A percentile compares a stretch with the other conserved stretches of the same genome.
Evolutionary conservation across 139 green algal genomes (phyloP).

Genomic region (Picochlorum sp.): DNA sequence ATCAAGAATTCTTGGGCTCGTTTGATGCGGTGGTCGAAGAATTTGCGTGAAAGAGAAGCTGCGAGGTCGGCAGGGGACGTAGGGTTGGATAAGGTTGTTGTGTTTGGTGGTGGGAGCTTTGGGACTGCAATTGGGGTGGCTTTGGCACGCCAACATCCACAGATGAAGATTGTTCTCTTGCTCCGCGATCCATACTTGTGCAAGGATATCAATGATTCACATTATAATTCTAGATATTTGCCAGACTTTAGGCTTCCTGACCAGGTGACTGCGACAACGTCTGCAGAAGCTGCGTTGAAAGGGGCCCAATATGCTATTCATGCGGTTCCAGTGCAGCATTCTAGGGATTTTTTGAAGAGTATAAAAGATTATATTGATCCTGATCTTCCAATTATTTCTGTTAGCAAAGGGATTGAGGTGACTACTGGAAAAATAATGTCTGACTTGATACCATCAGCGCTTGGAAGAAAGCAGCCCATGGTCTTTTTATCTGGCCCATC

Average conservation of each 20-base stretch:
- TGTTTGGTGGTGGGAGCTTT: constrained; percentile 95
- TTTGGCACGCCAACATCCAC: constrained; percentile 72
- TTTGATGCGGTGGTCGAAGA: constrained; percentile 79
- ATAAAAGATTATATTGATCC: constrained; percentile 69
- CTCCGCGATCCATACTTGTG: constrained; percentile 71
- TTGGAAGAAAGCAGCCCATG: constrained; percentile 76
- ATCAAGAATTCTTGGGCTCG: constrained; percentile 68
- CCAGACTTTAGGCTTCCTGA: constrained; percentile 61
- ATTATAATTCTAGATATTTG: constrained; percentile 83
- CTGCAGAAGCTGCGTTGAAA: constrained; percentile 56
- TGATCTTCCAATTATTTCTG: constrained; percentile 81
- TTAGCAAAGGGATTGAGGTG: constrained; percentile 88
- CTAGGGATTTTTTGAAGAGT: constrained; percentile 60
- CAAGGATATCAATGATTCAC: constrained; percentile 77
- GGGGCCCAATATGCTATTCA: constrained; percentile 81
- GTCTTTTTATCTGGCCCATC: constrained; percentile 86
- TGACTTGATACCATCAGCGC: constrained; percentile 78
- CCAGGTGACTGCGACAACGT: constrained; percentile 79
- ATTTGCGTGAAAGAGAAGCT: neutral
- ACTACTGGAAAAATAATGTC: constrained; percentile 81
- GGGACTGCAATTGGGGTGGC: constrained; percentile 86
- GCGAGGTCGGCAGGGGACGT: neutral
- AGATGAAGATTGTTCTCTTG: constrained; percentile 63
- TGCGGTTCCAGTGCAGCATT: constrained; percentile 90
- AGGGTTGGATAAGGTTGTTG: constrained; percentile 64